phyloP scores from a whole-genome alignment of 306 rosid species.

The Prunus salicina region DNA sequence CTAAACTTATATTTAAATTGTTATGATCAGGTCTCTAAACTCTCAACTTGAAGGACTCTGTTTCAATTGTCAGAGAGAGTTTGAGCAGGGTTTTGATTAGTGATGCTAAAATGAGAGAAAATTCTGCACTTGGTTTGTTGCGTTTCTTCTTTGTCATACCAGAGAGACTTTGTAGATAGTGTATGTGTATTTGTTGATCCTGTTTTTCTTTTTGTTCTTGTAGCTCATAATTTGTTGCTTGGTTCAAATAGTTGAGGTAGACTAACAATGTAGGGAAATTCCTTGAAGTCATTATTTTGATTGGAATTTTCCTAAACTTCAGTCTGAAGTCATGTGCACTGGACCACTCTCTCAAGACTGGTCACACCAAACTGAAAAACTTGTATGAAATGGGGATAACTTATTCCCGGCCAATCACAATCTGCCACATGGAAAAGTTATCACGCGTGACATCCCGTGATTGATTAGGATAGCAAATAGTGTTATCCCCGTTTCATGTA shows the following conservation, averaged over 20 bases:
- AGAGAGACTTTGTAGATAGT: neutral
- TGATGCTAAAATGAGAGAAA: neutral
- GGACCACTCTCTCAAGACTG: neutral
- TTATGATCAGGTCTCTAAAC: slow-evolving; percentile 22
- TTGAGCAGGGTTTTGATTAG: slow-evolving; percentile 8
- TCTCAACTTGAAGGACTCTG: slow-evolving; percentile 13
- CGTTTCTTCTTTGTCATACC: neutral
- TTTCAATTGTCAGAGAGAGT: slow-evolving; percentile 14
- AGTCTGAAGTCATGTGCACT: neutral
- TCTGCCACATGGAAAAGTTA: too few relatives aligned
- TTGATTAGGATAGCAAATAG: too few relatives aligned
- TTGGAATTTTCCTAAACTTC: neutral
- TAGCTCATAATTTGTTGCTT: neutral
- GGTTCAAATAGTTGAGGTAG: neutral
- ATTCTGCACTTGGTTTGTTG: neutral
- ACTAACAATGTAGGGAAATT: neutral
- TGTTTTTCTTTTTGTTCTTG: neutral
- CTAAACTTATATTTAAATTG: slow-evolving; percentile 17
- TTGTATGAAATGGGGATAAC: too few relatives aligned
- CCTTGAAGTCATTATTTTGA: neutral
- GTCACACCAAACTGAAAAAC: neutral
- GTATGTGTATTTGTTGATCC: neutral
- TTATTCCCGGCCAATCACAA: too few relatives aligned
- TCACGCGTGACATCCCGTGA: too few relatives aligned
- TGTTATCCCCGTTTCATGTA: too few relatives aligned